Conservation (phyloP, 345 rosid species). For the Citrus maxima region DNA sequence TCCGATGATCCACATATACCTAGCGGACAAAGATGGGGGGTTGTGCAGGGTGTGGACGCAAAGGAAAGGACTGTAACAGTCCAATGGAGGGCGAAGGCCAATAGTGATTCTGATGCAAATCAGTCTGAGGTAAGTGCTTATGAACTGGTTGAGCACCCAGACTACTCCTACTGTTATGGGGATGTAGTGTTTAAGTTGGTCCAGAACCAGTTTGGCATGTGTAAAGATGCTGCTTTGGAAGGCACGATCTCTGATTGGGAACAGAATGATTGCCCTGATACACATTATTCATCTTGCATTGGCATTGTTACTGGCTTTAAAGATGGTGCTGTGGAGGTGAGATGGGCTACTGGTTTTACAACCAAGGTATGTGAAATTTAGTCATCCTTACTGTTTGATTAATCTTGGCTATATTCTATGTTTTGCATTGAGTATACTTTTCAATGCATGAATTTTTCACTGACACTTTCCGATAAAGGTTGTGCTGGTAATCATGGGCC, state of each 20-base stretch:
- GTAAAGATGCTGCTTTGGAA: conserved; percentile 18
- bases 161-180: conserved; percentile 59
- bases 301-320: conserved; percentile 72
- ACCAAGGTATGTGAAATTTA: conserved; percentile 48
- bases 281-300: conserved; percentile 46
- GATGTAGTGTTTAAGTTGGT: conserved; percentile 64
- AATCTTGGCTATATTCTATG: neutral
- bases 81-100: conserved; percentile 47
- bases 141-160: conserved; percentile 86
- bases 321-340: conserved; percentile 70
- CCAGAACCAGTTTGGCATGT: conserved; percentile 12
- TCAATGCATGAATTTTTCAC: neutral
- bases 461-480: neutral
- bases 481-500: neutral
- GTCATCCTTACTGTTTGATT: conserved; percentile 6
- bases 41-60: conserved; percentile 58
- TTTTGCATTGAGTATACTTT: neutral
- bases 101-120: conserved; percentile 20
- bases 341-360: conserved; percentile 70
- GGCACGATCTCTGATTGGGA: conserved; percentile 16
- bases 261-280: conserved; percentile 25
- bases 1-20: conserved; percentile 37
- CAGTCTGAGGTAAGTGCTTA: conserved; percentile 72
- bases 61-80: conserved; percentile 79
- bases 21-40: conserved; percentile 59